Conservation (phyloP, 2,329 filamentous ascomycete species). For the Alternaria sp. region DNA sequence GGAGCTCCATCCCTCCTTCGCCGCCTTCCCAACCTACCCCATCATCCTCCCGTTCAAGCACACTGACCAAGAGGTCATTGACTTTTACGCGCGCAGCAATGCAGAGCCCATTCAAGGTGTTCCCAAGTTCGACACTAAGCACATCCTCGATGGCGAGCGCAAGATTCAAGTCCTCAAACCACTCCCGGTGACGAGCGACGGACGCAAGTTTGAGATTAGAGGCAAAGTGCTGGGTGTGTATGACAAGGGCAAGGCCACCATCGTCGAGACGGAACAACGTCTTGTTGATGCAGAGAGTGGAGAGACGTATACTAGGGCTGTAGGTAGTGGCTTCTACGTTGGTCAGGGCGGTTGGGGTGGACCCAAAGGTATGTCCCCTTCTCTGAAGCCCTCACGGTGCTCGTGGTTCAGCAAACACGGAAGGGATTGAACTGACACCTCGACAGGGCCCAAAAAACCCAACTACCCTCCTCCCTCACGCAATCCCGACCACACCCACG, state of each 20-base stretch:
- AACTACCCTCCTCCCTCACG: slow-evolving; percentile 80
- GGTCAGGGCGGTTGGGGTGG: slow-evolving; percentile 86
- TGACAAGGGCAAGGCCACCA: slow-evolving; percentile 85
- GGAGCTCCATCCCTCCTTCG: slow-evolving; percentile 88
- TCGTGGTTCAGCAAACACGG: background rate
- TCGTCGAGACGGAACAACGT: slow-evolving; percentile 79
- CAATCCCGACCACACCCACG: slow-evolving; percentile 73
- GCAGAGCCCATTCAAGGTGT: slow-evolving; percentile 75
- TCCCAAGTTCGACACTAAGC: slow-evolving; percentile 76
- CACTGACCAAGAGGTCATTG: slow-evolving; percentile 76
- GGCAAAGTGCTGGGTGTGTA: slow-evolving; percentile 84
- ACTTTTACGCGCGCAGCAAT: slow-evolving; percentile 79
- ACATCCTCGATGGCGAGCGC: slow-evolving; percentile 85
- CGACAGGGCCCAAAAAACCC: slow-evolving; percentile 69
- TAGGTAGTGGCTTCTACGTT: slow-evolving; percentile 79
- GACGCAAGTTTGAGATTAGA: slow-evolving; percentile 77
- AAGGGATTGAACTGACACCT: slow-evolving; percentile 2
- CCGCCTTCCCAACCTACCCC: slow-evolving; percentile 88
- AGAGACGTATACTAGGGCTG: slow-evolving; percentile 74
- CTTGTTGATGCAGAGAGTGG: slow-evolving; percentile 74
- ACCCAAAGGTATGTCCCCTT: slow-evolving; percentile 72
- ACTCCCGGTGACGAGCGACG: slow-evolving; percentile 74
- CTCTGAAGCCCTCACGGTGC: background rate
- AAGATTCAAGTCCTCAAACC: slow-evolving; percentile 79
- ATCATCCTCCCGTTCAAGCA: slow-evolving; percentile 86